Evolutionary conservation across 139 green algal species (phyloP).

Genomic region (Pycnococcus provasolii): DNA sequence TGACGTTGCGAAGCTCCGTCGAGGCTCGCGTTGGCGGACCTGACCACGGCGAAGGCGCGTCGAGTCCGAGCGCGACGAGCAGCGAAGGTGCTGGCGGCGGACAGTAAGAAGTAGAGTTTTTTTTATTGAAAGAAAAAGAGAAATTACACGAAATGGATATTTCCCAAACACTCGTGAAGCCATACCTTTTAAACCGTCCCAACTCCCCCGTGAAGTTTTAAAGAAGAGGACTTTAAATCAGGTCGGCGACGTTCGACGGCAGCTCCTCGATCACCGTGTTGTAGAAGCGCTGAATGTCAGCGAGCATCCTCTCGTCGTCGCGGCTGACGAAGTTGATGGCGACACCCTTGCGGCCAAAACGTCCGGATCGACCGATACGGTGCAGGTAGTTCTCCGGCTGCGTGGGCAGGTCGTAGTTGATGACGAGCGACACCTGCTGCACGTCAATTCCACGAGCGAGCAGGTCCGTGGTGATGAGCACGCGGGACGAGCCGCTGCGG

Average conservation of each 20-base stretch:
- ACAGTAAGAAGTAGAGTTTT: too few relatives aligned
- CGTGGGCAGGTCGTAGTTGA: constrained; percentile 98
- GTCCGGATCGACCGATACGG: constrained; percentile 82
- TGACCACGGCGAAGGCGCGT: too few relatives aligned
- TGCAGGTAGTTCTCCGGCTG: constrained; percentile 99
- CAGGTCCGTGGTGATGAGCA: constrained; percentile 99
- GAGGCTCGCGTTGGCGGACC: too few relatives aligned
- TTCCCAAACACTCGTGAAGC: too few relatives aligned
- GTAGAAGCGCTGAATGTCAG: constrained; percentile 99
- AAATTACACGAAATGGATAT: too few relatives aligned
- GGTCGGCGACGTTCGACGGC: constrained; percentile 88
- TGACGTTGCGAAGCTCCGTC: too few relatives aligned
- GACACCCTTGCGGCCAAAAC: constrained; percentile 95
- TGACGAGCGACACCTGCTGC: constrained; percentile 98
- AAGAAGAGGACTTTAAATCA: constrained; percentile 51
- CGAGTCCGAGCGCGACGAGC: too few relatives aligned
- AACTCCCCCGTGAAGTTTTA: too few relatives aligned
- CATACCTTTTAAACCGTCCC: too few relatives aligned
- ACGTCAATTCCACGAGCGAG: constrained; percentile 98
- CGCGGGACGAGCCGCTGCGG: constrained; percentile 91
- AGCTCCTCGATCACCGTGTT: constrained; percentile 98
- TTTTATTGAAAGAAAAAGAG: too few relatives aligned
- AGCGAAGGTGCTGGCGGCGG: too few relatives aligned
- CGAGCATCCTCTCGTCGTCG: constrained; percentile 87
- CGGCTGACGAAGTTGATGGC: constrained; percentile 99